phyloP scores from a whole-genome alignment of 495 filamentous ascomycete species.

The Penicillium simplicissimum region DNA sequence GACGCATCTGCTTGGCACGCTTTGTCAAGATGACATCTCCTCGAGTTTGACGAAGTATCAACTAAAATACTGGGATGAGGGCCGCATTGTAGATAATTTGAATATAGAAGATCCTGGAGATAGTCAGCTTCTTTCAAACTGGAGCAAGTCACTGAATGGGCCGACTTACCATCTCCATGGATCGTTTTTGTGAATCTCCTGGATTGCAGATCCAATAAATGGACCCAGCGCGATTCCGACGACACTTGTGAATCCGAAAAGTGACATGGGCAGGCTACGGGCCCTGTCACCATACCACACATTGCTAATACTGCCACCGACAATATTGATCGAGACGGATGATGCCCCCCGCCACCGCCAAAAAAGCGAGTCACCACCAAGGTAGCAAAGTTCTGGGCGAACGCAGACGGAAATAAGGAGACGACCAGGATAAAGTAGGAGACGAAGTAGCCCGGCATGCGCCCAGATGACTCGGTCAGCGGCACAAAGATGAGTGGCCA shows the following conservation, averaged over 20 bases:
- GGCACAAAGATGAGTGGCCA: conserved; percentile 54
- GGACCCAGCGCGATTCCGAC: conserved; percentile 51
- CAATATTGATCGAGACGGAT: conserved; percentile 48
- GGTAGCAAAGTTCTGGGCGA: conserved; percentile 54
- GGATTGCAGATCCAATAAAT: conserved; percentile 45
- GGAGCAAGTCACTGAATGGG: background rate
- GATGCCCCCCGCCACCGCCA: conserved; percentile 50
- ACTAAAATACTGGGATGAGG: conserved; percentile 42
- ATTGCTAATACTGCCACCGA: conserved; percentile 48
- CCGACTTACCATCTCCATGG: conserved; percentile 46
- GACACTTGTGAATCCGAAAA: conserved; percentile 46
- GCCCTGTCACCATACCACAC: conserved; percentile 43
- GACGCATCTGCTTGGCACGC: conserved; percentile 63
- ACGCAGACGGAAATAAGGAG: conserved; percentile 50
- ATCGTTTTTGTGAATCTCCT: conserved; percentile 35
- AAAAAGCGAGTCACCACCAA: conserved; percentile 53
- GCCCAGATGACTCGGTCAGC: conserved; percentile 52
- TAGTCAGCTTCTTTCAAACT: conserved; percentile 2
- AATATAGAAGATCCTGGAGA: conserved; percentile 50
- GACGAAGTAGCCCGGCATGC: conserved; percentile 51
- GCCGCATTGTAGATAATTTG: conserved; percentile 53
- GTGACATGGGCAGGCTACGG: conserved; percentile 45
- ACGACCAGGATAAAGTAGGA: conserved; percentile 50
- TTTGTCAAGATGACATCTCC: conserved; percentile 54
- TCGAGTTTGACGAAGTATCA: conserved; percentile 48